A percentile compares a stretch with the other conserved stretches of the same genome.
Evolutionary conservation across 805 yeast genomes (phyloP).

Genomic region (Candida patagonica): DNA sequence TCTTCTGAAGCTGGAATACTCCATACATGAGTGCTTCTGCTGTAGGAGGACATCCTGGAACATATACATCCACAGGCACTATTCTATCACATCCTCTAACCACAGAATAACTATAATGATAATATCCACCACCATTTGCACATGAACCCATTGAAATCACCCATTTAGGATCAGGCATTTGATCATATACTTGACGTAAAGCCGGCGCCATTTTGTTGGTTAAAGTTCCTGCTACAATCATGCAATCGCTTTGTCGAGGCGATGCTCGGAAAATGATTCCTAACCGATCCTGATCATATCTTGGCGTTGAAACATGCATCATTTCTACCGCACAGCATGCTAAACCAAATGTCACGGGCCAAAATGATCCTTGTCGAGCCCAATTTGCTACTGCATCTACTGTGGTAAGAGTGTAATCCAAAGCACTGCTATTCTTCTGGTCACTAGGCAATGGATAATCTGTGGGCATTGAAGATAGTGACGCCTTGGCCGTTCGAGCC

Average conservation of each 20-base stretch:
- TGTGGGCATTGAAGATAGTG: constrained; percentile 38
- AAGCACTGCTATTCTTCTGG: constrained; percentile 46
- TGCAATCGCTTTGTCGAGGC: constrained; percentile 85
- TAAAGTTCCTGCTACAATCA: constrained; percentile 87
- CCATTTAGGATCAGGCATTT: constrained; percentile 93
- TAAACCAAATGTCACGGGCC: constrained; percentile 89
- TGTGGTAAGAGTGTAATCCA: constrained; percentile 76
- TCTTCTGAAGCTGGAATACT: constrained; percentile 78
- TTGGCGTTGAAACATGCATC: constrained; percentile 89
- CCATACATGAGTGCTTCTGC: constrained; percentile 89
- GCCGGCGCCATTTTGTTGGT: constrained; percentile 94
- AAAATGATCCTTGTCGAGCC: constrained; percentile 86
- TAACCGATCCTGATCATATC: constrained; percentile 86
- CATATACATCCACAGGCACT: constrained; percentile 83
- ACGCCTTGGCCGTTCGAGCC: background rate
- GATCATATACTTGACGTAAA: constrained; percentile 84
- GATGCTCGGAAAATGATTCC: constrained; percentile 92
- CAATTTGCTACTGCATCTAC: constrained; percentile 77
- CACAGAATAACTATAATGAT: constrained; percentile 81
- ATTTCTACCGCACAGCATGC: constrained; percentile 93
- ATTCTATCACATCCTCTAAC: constrained; percentile 86
- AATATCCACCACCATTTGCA: constrained; percentile 91
- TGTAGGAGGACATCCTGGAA: constrained; percentile 91
- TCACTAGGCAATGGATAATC: constrained; percentile 64
- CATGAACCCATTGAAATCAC: constrained; percentile 91